Percentiles rank a stretch among this genome's conserved stretches.
These are phyloP conservation scores for Paramecium caudatum DNA, from an alignment of 73 alveolate genomes.

Conservation along the genomic window DNA sequence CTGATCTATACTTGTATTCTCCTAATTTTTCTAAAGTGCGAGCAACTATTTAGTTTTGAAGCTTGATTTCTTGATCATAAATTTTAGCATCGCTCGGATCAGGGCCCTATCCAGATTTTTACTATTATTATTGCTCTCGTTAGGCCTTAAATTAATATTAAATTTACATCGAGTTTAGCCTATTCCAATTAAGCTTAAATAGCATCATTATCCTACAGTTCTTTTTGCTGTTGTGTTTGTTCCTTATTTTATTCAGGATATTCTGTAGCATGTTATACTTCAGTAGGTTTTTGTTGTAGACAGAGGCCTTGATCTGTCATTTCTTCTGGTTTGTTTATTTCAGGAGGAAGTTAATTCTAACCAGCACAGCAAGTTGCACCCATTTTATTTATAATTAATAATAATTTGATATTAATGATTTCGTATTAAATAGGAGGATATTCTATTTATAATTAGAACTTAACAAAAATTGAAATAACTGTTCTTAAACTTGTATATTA, in stretches of 20 bases:
- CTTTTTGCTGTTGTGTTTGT: background rate
- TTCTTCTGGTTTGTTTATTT: background rate
- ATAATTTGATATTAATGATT: too few relatives aligned
- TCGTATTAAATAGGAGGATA: too few relatives aligned
- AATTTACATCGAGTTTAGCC: background rate
- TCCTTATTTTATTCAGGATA: background rate
- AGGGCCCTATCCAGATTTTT: conserved; percentile 23
- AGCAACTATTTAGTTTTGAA: conserved; percentile 65
- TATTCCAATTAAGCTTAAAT: background rate
- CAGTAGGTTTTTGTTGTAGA: background rate
- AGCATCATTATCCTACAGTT: background rate
- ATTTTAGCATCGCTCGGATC: conserved; percentile 62
- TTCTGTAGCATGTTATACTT: background rate
- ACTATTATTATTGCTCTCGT: background rate
- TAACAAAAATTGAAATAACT: too few relatives aligned
- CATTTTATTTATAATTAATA: background rate
- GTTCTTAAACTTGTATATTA: too few relatives aligned
- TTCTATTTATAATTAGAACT: too few relatives aligned
- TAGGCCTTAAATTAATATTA: background rate
- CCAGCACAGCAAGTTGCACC: conserved; percentile 5
- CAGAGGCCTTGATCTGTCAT: background rate
- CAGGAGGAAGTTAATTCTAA: too few relatives aligned
- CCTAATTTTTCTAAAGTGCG: conserved; percentile 65
- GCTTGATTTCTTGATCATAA: conserved; percentile 36
- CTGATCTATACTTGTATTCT: conserved; percentile 48